Evolutionary conservation across 148 eudicot species (phyloP).

Genomic region (Drosera capensis): DNA sequence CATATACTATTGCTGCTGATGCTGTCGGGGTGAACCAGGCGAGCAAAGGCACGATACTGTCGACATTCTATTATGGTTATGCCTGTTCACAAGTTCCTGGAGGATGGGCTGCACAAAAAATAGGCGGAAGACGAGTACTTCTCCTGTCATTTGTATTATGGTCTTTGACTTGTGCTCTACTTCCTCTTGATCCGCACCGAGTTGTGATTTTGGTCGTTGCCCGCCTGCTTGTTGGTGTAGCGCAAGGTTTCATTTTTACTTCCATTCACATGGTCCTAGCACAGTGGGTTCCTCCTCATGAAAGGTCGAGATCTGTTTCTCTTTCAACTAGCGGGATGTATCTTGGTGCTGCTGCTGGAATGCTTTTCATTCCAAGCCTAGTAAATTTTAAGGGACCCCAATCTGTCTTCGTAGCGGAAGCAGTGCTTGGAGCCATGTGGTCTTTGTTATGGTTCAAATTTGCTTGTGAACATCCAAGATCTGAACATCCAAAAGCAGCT

Average conservation of each 20-base stretch:
- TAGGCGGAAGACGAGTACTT: constrained; percentile 87
- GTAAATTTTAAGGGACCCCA: constrained; percentile 64
- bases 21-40: constrained; percentile 59
- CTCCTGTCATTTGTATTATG: constrained; percentile 73
- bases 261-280: constrained; percentile 73
- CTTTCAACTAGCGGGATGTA: constrained; percentile 92
- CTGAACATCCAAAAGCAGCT: constrained; percentile 82
- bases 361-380: constrained; percentile 67
- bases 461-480: constrained; percentile 65
- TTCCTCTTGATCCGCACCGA: constrained; percentile 72
- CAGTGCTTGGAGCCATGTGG: constrained; percentile 72
- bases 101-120: constrained; percentile 93
- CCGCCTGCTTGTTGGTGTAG: constrained; percentile 75
- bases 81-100: constrained; percentile 93
- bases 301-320: constrained; percentile 84
- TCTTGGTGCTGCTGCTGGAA: constrained; percentile 79
- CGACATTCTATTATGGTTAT: constrained; percentile 84
- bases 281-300: constrained; percentile 91
- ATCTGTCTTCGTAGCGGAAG: constrained; percentile 67
- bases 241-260: constrained; percentile 90
- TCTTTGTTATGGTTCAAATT: constrained; percentile 61
- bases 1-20: constrained; percentile 79
- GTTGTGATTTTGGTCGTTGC: constrained; percentile 46
- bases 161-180: constrained; percentile 65
- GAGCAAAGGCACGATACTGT: constrained; percentile 82